Base-by-base conservation (phyloP, 1,139 yeast genomes). In the Chernovozyma sophiae-reginae region DNA sequence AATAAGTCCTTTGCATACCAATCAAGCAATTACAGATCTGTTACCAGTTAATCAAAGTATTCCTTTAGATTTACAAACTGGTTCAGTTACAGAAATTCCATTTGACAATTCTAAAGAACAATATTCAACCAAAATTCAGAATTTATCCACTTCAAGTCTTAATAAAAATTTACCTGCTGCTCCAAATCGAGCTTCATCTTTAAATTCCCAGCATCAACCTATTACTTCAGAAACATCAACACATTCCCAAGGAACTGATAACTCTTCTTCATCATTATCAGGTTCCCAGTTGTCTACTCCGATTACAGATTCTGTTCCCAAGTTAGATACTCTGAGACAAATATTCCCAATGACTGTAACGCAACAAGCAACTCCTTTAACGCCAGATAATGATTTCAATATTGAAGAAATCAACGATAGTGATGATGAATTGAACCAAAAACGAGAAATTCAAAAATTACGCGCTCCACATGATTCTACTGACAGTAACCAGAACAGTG, bases 341-440 rank as follows among this genome's bases (percentile, higher is more conserved):
- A n/a, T 22, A 20, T 8, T 28, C 12, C n/a, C 36, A 10, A 25
- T 33, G 16, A 26, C 31, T 14, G 14, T 26, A 4, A 12, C 22
- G 12, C 20, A 29, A 13, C 36, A 27, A 22, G 12, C 29, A 8
- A 17, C 17, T 3, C 33, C 34, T 3, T 11, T 20, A 5, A 33
- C 39, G 19, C 42, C 33, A n/a, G 49, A 44, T 13, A 41, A 54
- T 35, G 70, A 64, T 33, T 61, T 52, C 37, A 62, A 67, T 8
- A 68, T 69, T 38, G 74, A 68, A 46, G 75, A 69, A 46, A 58
- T 65, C 22, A 62, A 65, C 43, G 69, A 65, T 42, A 57, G 68
- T 24, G 73, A 68, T 40, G 72, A 64, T 33, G 71, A 68, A 38
- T 49, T 55, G 24, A 47, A 49, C 14, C 23, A 17, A 27, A 28